Base-by-base conservation (phyloP, 352 stramenopile species). In the Phytophthora kernoviae region DNA sequence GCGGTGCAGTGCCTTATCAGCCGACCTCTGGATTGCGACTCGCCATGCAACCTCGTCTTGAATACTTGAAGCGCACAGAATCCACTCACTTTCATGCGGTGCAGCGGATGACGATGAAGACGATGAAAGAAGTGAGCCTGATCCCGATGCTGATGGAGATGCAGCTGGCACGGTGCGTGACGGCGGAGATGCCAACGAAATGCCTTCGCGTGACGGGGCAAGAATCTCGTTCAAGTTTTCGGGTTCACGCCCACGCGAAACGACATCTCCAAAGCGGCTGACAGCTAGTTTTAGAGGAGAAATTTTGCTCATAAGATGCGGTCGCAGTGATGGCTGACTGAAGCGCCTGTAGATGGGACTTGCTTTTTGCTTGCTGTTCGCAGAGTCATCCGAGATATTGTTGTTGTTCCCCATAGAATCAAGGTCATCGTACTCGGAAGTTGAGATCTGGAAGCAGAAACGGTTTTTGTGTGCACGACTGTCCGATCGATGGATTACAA, bases 401-500 rank as follows among this genome's bases (percentile, higher is more conserved):
- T 64, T 70, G 17, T 52, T 37, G 5, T 32, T 32, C 14, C 9
- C 33, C 21, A 10, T 36, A 11, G 45, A 8, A 32, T 70, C 58
- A 20, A 20, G 36, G 15, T 70, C 68, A 40, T 79, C 64, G 4
- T 81, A 77, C 47, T 82, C 76, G 1, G 77, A 77, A 8, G 76
- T 90, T 2, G 84, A 88, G 20, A 94, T 88, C 45, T 94, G 84
- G 54, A 94, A 94, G 34, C 82, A 94, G 43, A 86, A 93, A 1
- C 77, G 78, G 34, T 91, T 87, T 49, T 87, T 89, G 49, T 88
- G 71, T 2, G 70, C 71, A 1, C 80, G 79, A 42, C 77, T 85
- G 30, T 93, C 87, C 0, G 81, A 73, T 2, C 84, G 82, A 39
- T 92, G 87, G 42, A 95, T 87, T 20, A 95, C 83, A 37, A 95